Conservation (phyloP, 2,329 filamentous ascomycete species). For the Gliomastix tumulicola region DNA sequence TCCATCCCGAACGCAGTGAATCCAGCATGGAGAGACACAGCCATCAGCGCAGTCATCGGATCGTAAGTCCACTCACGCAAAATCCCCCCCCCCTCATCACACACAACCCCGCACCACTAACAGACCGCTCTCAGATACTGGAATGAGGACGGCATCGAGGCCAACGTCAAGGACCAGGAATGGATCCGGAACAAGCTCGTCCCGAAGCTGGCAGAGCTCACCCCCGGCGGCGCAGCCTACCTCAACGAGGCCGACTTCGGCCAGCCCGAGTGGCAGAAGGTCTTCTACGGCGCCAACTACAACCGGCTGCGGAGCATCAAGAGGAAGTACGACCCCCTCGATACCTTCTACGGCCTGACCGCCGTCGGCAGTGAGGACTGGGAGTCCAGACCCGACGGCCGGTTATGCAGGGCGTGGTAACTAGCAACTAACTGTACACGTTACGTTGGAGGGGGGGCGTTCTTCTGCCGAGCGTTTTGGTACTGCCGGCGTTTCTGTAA, state of each 20-base stretch:
- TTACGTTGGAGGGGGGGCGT: too few relatives aligned
- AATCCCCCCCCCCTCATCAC: too few relatives aligned
- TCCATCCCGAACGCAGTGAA: conserved; percentile 24
- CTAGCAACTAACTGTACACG: too few relatives aligned
- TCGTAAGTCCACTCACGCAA: too few relatives aligned
- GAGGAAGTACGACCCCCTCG: conserved; percentile 33
- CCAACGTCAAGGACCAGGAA: conserved; percentile 10
- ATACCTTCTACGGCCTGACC: conserved; percentile 34
- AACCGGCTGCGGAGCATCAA: conserved; percentile 29
- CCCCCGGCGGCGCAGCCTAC: conserved; percentile 28
- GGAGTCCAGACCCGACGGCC: too few relatives aligned
- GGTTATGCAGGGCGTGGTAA: too few relatives aligned
- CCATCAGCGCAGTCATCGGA: too few relatives aligned
- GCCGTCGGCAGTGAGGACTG: conserved; percentile 40
- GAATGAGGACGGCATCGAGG: too few relatives aligned
- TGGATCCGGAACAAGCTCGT: conserved; percentile 20
- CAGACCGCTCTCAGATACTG: too few relatives aligned
- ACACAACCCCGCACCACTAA: too few relatives aligned
- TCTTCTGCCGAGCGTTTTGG: too few relatives aligned
- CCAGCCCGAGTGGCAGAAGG: conserved; percentile 26
- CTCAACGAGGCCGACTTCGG: conserved; percentile 39
- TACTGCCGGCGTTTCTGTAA: too few relatives aligned
- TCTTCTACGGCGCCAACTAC: conserved; percentile 36
- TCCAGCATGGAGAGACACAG: conserved; percentile 25
- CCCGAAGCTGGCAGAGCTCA: conserved; percentile 23